Evolutionary conservation across 371 early-diverging fungal species (phyloP).

Genomic region (Circinella umbellata): DNA sequence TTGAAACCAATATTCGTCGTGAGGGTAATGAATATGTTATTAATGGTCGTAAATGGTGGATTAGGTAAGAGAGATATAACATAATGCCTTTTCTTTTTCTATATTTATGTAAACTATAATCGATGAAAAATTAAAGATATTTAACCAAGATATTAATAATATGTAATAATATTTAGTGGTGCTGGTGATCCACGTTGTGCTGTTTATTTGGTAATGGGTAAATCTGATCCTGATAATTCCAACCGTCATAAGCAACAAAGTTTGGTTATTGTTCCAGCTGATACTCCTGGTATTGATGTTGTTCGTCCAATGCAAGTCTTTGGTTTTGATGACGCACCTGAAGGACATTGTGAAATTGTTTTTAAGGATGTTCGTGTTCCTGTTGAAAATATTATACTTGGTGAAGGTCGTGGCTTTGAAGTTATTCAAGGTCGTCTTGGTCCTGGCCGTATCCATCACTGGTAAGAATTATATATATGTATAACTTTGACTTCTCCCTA

Average conservation of each 20-base stretch:
- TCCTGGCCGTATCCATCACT: conserved; percentile 82
- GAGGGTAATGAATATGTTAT: conserved; percentile 78
- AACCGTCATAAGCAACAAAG: conserved; percentile 86
- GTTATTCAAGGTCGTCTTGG: conserved; percentile 96
- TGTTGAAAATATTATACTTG: conserved; percentile 83
- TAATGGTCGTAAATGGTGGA: conserved; percentile 98
- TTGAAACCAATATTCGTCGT: conserved; percentile 79
- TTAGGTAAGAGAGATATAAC: conserved; percentile 36
- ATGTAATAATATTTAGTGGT: conserved; percentile 50
- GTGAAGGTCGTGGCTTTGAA: conserved; percentile 97
- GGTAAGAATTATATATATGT: conserved; percentile 20
- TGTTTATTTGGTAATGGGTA: conserved; percentile 90
- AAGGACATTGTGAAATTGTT: conserved; percentile 92
- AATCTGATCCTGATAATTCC: conserved; percentile 74
- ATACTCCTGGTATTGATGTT: conserved; percentile 85
- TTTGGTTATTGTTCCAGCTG: conserved; percentile 89
- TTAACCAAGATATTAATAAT: no score
- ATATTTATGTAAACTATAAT: no score
- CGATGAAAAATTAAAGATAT: no score
- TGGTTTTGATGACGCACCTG: conserved; percentile 96
- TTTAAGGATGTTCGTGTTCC: conserved; percentile 93
- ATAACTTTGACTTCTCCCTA: no score
- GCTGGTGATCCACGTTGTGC: conserved; percentile 93
- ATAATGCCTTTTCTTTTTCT: no score
- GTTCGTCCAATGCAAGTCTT: conserved; percentile 88